Evolutionary conservation across 75 land plant genomes (phyloP).

Genomic region (Cupressus sempervirens): DNA sequence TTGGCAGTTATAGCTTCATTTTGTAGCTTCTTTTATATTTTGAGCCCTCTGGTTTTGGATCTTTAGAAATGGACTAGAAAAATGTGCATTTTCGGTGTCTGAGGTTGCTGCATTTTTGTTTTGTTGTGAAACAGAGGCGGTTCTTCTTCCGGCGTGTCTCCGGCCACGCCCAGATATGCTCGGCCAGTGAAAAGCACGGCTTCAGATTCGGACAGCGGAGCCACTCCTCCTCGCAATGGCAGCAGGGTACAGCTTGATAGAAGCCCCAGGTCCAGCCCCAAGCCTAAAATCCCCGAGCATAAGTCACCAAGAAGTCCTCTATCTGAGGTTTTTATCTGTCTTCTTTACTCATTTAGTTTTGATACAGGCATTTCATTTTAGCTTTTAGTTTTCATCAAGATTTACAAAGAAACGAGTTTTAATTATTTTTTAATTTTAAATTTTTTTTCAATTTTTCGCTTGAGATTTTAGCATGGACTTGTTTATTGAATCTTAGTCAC

Average conservation of each 20-base stretch:
- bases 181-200: slow-evolving; percentile 18
- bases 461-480: not conserved
- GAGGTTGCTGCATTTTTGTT: not conserved
- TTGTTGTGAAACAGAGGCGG: slow-evolving; percentile 23
- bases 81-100: not conserved
- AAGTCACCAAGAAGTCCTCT: slow-evolving; percentile 42
- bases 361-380: not conserved
- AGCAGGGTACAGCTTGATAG: slow-evolving; percentile 31
- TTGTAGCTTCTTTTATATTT: not conserved
- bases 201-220: slow-evolving; percentile 27
- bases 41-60: not conserved
- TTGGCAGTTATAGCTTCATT: not conserved
- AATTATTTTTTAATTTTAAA: too few relatives aligned
- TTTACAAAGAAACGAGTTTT: not conserved
- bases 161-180: slow-evolving; percentile 37
- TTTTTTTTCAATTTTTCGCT: not conserved
- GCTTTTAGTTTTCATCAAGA: not conserved
- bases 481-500: too few relatives aligned
- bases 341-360: not conserved
- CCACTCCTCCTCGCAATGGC: slow-evolving; percentile 13
- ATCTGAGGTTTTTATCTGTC: slow-evolving; percentile 29
- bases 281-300: slow-evolving; percentile 42
- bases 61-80: not conserved
- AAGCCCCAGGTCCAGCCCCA: slow-evolving; percentile 35
- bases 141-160: slow-evolving; percentile 33